Conservation (phyloP, 78 protist species). For the Creolimax fragrantissima region DNA sequence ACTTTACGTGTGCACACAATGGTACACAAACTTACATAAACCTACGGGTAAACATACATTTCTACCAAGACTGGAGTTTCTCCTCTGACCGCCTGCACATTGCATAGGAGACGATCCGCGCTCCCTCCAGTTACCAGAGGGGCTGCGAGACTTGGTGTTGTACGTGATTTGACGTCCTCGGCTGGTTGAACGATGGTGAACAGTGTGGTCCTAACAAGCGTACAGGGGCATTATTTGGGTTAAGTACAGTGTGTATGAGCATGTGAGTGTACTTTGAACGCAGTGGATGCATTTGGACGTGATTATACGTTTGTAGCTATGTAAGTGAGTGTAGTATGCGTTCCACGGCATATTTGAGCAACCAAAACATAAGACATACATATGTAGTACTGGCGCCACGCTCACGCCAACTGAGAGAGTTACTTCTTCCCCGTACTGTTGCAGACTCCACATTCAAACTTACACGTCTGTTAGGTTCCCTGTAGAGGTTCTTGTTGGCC, state of each 20-base stretch:
- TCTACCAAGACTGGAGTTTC: too few species aligned
- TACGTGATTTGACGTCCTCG: not conserved
- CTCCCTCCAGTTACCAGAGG: not conserved
- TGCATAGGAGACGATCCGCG: not conserved
- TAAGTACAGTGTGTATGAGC: not conserved
- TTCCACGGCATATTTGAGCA: not conserved
- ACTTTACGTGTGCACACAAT: not conserved
- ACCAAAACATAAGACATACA: not conserved
- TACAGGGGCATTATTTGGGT: too few species aligned
- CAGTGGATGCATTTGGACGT: not conserved
- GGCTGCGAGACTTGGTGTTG: not conserved
- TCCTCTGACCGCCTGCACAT: too few species aligned
- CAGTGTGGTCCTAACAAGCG: not conserved
- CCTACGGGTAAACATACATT: not conserved
- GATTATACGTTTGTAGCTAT: not conserved
- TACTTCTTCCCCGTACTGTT: not conserved
- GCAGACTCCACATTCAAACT: not conserved
- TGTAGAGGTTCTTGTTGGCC: too few species aligned
- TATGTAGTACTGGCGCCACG: not conserved
- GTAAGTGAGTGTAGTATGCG: not conserved
- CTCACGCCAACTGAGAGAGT: not conserved
- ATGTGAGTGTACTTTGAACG: not conserved
- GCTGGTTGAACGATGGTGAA: not conserved
- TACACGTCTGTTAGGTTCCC: not conserved
- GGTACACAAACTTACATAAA: not conserved